These are phyloP conservation scores for Trichothecium sympodiale DNA, from an alignment of 2,329 filamentous ascomycete genomes.

Conservation along the genomic window DNA sequence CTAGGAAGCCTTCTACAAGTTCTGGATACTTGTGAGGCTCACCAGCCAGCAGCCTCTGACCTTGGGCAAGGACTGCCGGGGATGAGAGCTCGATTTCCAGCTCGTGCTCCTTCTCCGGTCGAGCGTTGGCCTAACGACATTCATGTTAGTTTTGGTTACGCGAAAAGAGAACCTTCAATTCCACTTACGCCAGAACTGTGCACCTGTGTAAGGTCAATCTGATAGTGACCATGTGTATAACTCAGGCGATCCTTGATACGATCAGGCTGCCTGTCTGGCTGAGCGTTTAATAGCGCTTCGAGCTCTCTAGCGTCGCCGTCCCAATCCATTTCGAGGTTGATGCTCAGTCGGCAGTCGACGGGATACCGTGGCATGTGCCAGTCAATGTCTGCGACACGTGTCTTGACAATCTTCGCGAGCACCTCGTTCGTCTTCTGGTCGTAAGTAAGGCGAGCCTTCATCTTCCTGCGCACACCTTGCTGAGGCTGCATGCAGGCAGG, in stretches of 20 bases:
- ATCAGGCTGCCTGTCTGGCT: constrained; percentile 36
- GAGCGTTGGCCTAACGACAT: constrained; percentile 14
- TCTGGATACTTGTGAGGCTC: constrained; percentile 51
- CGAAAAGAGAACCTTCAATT: too few relatives aligned
- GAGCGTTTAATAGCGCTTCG: constrained; percentile 26
- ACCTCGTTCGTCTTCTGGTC: constrained; percentile 62
- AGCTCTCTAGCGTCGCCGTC: constrained; percentile 54
- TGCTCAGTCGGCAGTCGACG: constrained; percentile 86
- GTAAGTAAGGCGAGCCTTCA: constrained; percentile 53
- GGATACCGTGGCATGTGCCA: constrained; percentile 65
- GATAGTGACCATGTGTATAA: constrained; percentile 79
- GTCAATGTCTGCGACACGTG: constrained; percentile 78
- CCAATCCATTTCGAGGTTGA: constrained; percentile 89
- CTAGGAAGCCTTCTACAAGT: constrained; percentile 61
- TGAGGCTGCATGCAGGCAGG: constrained; percentile 53
- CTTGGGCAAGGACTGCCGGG: constrained; percentile 53
- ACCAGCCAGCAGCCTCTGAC: constrained; percentile 38
- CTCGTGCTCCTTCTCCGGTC: constrained; percentile 59
- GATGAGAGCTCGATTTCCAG: constrained; percentile 69
- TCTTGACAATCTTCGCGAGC: constrained; percentile 81
- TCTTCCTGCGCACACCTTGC: constrained; percentile 29
- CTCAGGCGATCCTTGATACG: constrained; percentile 84
- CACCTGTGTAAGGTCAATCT: constrained; percentile 90
- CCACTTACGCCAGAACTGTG: constrained; percentile 26
- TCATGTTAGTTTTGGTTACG: neutral